Percentiles rank a stretch among this genome's conserved stretches.
These are phyloP conservation scores for Fusarium sp. DNA, from an alignment of 2,329 filamentous ascomycete species.

Conservation along the genomic window DNA sequence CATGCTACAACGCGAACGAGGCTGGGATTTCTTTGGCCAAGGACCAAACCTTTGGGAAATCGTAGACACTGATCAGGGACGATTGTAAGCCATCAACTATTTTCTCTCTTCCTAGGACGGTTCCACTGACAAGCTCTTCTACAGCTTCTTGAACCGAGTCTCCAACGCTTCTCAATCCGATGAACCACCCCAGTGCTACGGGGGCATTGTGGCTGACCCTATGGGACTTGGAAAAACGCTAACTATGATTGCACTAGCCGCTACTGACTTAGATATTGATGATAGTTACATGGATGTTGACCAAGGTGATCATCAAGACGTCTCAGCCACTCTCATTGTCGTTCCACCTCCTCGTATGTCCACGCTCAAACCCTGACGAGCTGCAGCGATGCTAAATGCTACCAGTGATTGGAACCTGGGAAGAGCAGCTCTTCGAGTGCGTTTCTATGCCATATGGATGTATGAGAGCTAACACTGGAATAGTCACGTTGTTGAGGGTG, in stretches of 20 bases:
- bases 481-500: conserved; percentile 44
- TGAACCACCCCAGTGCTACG: conserved; percentile 54
- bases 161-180: conserved; percentile 48
- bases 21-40: conserved; percentile 51
- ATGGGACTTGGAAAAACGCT: conserved; percentile 64
- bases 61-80: conserved; percentile 32
- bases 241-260: conserved; percentile 58
- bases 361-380: too few species aligned
- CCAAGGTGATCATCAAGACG: not conserved
- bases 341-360: conserved; percentile 55
- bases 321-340: conserved; percentile 51
- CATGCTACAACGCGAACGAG: conserved; percentile 56
- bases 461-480: not conserved
- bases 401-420: conserved; percentile 58
- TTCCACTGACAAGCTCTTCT: too few species aligned
- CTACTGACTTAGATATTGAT: conserved; percentile 33
- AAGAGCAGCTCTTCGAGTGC: conserved; percentile 51
- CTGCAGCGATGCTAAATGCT: too few species aligned
- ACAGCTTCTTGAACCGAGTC: conserved; percentile 54
- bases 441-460: accelerated
- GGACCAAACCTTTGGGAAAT: conserved; percentile 54
- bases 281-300: accelerated
- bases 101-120: too few species aligned
- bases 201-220: conserved; percentile 61
- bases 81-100: conserved; percentile 38